Base-by-base conservation (phyloP, 306 rosid species). In the Chamaecrista fasciculata region DNA sequence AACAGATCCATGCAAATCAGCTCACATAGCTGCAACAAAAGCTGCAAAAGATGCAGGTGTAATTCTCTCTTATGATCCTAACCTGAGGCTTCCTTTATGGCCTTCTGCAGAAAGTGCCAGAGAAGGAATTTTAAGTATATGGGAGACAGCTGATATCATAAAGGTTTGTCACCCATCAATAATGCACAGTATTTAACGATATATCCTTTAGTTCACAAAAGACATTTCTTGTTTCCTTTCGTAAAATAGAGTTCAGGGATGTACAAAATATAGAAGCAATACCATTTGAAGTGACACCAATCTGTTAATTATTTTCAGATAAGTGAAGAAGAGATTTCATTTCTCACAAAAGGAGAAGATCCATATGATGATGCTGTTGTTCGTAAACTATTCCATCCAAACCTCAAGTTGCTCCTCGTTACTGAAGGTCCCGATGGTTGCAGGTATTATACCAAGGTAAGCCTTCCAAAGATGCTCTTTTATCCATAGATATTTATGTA, bases 371-470 rank as follows among this genome's bases (percentile, higher is more conserved):
- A 94, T 40, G 84, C 76, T 14, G 85, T 94, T 67, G 92, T 90
- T 77, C 92, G 76, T 14, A 86, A 94, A 78, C 74, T 94, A 39
- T 94, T 84, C 80, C 98, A 94, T 72, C 85, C 86, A 74, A 85
- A 88, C 78, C 97, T 90, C 73, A 94, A 85, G 72, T 78, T 94
- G 48, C 91, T 94, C 42, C 91, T 94, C 24, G 98, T 94, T 69
- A 94, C 98, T 0, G 97, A 94, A 79, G 98, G 98, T 67, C 81
- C 97, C 59, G 91, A 85, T 36, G 98, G 98, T 43, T 94, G 98
- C 71, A 84, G 98, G 62, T 94, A 94, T 65, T 90, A 94, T 82
- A 86, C 98, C 77, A 90, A 94, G 84, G 98, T 94, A 74, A 60
- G 76, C 66, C 66, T 39, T 62, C 74, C 34, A 68, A 34, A 66